A percentile compares a stretch with the other conserved stretches of the same genome.
These are phyloP conservation scores for Hura crepitans DNA, from an alignment of 441 rosid species.

Conservation along the genomic window DNA sequence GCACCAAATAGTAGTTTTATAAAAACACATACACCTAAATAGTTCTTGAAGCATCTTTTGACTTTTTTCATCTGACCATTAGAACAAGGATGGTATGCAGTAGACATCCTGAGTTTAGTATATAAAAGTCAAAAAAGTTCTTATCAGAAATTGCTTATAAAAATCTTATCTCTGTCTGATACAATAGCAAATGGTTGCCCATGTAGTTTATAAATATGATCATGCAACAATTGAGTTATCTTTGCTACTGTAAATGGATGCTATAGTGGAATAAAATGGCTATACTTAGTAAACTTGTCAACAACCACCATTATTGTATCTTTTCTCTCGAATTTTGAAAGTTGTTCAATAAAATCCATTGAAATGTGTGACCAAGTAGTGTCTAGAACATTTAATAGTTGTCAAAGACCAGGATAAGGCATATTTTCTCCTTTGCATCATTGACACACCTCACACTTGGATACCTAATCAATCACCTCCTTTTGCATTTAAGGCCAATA, in stretches of 20 bases:
- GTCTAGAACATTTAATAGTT: no score
- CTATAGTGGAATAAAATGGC: background rate
- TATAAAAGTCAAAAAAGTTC: background rate
- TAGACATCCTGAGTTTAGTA: rapidly evolving
- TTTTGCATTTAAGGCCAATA: no score
- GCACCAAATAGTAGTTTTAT: no score
- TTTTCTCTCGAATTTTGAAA: background rate
- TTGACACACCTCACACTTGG: no score
- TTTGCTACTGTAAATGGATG: background rate
- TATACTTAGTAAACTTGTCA: background rate
- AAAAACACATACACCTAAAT: background rate
- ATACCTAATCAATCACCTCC: no score
- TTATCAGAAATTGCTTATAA: background rate
- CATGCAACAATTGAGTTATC: background rate
- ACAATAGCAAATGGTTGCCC: background rate
- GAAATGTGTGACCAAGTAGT: no score
- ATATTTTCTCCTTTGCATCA: no score
- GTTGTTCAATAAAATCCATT: no score
- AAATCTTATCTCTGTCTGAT: background rate
- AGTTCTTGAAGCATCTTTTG: background rate
- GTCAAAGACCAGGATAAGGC: no score
- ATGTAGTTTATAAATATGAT: background rate
- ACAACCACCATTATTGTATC: background rate
- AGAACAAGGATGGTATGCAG: background rate
- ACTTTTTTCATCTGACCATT: background rate